Percentiles rank a stretch among this genome's conserved stretches.
These are phyloP conservation scores for Wickerhamiella kazuoi DNA, from an alignment of 805 yeast genomes.

Conservation along the genomic window DNA sequence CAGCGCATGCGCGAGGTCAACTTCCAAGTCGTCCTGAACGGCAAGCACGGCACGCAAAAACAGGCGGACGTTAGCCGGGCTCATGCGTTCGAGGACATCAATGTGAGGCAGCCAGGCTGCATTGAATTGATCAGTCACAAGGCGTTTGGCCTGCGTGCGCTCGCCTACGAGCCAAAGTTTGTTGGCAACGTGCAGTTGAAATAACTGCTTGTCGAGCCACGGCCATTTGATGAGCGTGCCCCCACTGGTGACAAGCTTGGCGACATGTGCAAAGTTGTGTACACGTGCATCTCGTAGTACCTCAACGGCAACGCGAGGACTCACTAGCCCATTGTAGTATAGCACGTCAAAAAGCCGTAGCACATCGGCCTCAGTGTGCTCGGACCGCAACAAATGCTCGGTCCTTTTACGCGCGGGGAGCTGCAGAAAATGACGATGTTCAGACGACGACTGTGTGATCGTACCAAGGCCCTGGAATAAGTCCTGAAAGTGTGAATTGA, in stretches of 20 bases:
- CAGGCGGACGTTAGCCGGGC: slow-evolving; percentile 2
- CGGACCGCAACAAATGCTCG: slow-evolving; percentile 5
- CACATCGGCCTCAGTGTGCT: slow-evolving; percentile 9
- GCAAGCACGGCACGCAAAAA: slow-evolving; percentile 9
- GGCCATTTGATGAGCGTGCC: slow-evolving; percentile 17
- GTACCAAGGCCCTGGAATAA: slow-evolving; percentile 12
- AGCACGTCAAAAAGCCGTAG: slow-evolving; percentile 12
- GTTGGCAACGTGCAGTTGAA: slow-evolving; percentile 16
- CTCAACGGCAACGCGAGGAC: slow-evolving; percentile 12
- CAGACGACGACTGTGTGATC: slow-evolving; percentile 1
- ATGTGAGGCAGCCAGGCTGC: slow-evolving; percentile 8
- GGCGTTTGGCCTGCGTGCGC: slow-evolving; percentile 9
- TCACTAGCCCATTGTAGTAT: slow-evolving; percentile 16
- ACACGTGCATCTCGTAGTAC: slow-evolving; percentile 13
- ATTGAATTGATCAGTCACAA: slow-evolving; percentile 11
- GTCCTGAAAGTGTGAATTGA: slow-evolving; percentile 11
- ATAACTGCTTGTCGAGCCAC: slow-evolving; percentile 11
- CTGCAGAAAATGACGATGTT: not conserved
- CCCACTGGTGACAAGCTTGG: slow-evolving; percentile 12
- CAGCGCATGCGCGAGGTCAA: not conserved
- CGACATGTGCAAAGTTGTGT: slow-evolving; percentile 12
- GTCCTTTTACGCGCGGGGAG: not conserved
- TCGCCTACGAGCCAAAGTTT: slow-evolving; percentile 14
- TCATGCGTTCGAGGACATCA: not conserved
- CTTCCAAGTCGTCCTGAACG: slow-evolving; percentile 2